These are phyloP conservation scores for Clonostachys solani DNA, from an alignment of 2,329 filamentous ascomycete species.

Conservation along the genomic window DNA sequence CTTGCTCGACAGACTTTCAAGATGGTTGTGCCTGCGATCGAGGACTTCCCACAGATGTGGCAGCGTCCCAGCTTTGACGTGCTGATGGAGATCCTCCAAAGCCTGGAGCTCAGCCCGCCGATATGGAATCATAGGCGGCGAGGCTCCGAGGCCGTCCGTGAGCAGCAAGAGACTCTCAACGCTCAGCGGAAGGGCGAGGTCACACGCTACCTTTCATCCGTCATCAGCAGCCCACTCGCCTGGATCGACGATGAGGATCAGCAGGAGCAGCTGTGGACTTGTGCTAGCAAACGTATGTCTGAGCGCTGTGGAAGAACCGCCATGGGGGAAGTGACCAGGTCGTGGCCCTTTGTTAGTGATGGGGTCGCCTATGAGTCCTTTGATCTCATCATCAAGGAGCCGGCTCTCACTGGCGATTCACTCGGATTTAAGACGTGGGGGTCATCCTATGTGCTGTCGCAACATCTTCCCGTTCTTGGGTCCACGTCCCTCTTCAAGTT, in stretches of 20 bases:
- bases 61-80: slow-evolving; percentile 62
- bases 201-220: slow-evolving; percentile 62
- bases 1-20: background rate
- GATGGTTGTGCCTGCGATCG: background rate
- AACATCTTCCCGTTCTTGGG: slow-evolving; percentile 53
- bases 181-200: slow-evolving; percentile 43
- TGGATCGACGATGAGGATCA: slow-evolving; percentile 67
- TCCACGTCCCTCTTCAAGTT: slow-evolving; percentile 39
- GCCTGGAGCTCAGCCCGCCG: slow-evolving; percentile 62
- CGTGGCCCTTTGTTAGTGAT: slow-evolving; percentile 43
- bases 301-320: slow-evolving; percentile 75
- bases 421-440: slow-evolving; percentile 95
- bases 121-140: slow-evolving; percentile 55
- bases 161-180: slow-evolving; percentile 31
- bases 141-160: slow-evolving; percentile 32
- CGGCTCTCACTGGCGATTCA: slow-evolving; percentile 81
- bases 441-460: slow-evolving; percentile 80
- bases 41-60: slow-evolving; percentile 79
- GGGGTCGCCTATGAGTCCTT: slow-evolving; percentile 28
- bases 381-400: slow-evolving; percentile 75
- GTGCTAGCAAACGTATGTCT: slow-evolving; percentile 74
- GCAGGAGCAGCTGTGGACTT: slow-evolving; percentile 69
- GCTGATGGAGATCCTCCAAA: slow-evolving; percentile 61
- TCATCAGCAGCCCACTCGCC: slow-evolving; percentile 61
- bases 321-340: slow-evolving; percentile 52